Percentiles rank a stretch among this genome's conserved stretches.
Evolutionary conservation across 2,329 filamentous ascomycete species (phyloP).

Genomic region (Dactylellina sp.): DNA sequence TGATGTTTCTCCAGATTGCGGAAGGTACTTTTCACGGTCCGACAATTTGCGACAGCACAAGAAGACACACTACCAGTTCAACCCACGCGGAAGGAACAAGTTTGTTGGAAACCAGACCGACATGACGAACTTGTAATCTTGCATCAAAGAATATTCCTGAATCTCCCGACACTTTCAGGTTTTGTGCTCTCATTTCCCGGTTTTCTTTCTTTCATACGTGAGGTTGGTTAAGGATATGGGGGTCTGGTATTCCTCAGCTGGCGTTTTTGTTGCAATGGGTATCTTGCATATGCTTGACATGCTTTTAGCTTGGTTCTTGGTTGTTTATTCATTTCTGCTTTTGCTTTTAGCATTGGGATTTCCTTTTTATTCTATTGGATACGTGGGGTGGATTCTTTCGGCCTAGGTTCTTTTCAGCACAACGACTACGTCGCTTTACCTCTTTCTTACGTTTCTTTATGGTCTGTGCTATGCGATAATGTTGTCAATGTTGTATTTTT

Average conservation of each 20-base stretch:
- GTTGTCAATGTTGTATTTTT: constrained; percentile 57
- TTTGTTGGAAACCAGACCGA: constrained; percentile 43
- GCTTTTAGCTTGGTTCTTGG: constrained; percentile 22
- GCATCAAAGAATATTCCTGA: constrained; percentile 6
- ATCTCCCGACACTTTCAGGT: constrained; percentile 1
- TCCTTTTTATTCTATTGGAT: constrained; percentile 30
- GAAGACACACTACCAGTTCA: constrained; percentile 59
- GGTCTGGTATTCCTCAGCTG: constrained; percentile 56
- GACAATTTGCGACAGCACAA: constrained; percentile 59
- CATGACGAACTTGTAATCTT: constrained; percentile 21
- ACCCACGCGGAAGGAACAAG: constrained; percentile 53
- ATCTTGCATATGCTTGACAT: constrained; percentile 40
- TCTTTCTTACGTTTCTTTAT: constrained; percentile 36
- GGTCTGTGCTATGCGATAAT: constrained; percentile 54
- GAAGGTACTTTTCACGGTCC: constrained; percentile 58
- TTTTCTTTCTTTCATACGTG: constrained; percentile 16
- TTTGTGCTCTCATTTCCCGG: background rate
- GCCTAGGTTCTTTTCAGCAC: constrained; percentile 38
- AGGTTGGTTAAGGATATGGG: constrained; percentile 28
- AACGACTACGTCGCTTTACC: constrained; percentile 35
- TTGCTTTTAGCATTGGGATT: constrained; percentile 29
- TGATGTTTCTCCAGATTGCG: constrained; percentile 54
- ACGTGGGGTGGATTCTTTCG: constrained; percentile 52
- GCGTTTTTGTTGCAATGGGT: constrained; percentile 52
- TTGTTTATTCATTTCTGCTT: constrained; percentile 8